Percentiles rank a stretch among this genome's conserved stretches.
Evolutionary conservation across 805 yeast genomes (phyloP).

Genomic region (Pichia exigua): DNA sequence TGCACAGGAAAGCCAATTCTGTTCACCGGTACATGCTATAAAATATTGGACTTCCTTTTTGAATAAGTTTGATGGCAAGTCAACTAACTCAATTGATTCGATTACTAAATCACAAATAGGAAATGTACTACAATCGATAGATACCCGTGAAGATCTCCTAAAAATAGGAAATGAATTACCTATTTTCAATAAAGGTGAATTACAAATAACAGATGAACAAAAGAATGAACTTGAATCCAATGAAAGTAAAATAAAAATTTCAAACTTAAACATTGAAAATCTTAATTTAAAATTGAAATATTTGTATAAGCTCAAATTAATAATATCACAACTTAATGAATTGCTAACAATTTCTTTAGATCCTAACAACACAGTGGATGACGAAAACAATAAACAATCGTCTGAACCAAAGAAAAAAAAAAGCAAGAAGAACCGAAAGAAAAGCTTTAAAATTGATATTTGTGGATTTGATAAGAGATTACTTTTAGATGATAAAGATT

Average conservation of each 20-base stretch:
- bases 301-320: slow-evolving; percentile 30
- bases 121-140: slow-evolving; percentile 12
- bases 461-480: slow-evolving; percentile 42
- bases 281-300: slow-evolving; percentile 15
- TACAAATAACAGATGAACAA: slow-evolving; percentile 3
- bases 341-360: slow-evolving; percentile 14
- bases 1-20: slow-evolving; percentile 53
- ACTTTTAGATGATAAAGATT: slow-evolving; percentile 14
- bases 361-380: not conserved
- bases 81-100: slow-evolving; percentile 5
- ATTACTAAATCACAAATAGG: slow-evolving; percentile 1
- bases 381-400: not conserved
- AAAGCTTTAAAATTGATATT: slow-evolving; percentile 36
- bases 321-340: slow-evolving; percentile 33
- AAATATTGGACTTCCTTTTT: slow-evolving; percentile 31
- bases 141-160: slow-evolving; percentile 17
- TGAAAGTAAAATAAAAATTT: slow-evolving; percentile 13
- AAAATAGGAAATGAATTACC: slow-evolving; percentile 37
- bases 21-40: slow-evolving; percentile 65
- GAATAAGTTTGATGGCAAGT: slow-evolving; percentile 7
- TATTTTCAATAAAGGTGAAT: slow-evolving; percentile 21
- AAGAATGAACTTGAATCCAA: slow-evolving; percentile 16
- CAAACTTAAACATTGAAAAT: slow-evolving; percentile 12
- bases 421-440: slow-evolving; percentile 17
- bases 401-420: slow-evolving; percentile 10